Evolutionary conservation across 164 flowering plant species (phyloP).

Genomic region (Macadamia tetraphylla): DNA sequence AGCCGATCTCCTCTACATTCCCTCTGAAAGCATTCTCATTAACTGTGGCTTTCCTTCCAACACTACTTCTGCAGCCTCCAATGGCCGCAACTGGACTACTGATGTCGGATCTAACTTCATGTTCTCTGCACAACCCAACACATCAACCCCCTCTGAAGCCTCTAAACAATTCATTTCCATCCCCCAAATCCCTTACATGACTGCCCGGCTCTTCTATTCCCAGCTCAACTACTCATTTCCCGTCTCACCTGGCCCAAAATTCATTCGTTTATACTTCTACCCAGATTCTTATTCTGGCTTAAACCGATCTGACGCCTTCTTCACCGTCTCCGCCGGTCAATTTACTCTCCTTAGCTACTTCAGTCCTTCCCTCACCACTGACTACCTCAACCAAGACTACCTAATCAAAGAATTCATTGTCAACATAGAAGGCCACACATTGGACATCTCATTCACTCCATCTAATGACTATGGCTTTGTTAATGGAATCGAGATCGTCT

Average conservation of each 20-base stretch:
- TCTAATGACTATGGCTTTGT: too few species aligned
- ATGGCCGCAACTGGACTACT: background rate
- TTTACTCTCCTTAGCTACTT: background rate
- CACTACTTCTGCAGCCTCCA: background rate
- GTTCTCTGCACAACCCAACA: background rate
- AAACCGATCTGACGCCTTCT: background rate
- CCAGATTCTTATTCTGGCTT: too few species aligned
- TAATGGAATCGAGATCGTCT: too few species aligned
- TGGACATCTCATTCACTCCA: too few species aligned
- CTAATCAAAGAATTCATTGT: background rate
- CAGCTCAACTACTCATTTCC: background rate
- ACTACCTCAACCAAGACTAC: background rate
- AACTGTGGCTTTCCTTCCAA: background rate
- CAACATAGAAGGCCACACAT: too few species aligned
- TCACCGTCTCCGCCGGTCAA: background rate
- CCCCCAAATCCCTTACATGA: background rate
- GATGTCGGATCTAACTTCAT: background rate
- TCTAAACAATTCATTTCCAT: background rate
- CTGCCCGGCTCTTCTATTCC: background rate
- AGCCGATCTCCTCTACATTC: background rate
- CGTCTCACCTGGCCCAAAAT: background rate
- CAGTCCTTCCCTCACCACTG: background rate
- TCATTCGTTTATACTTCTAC: background rate
- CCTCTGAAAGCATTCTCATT: background rate
- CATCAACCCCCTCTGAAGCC: background rate